Percentiles rank a stretch among this genome's conserved stretches.
phyloP scores from a whole-genome alignment of 2,329 filamentous ascomycete species.

The Colletotrichum scovillei region DNA sequence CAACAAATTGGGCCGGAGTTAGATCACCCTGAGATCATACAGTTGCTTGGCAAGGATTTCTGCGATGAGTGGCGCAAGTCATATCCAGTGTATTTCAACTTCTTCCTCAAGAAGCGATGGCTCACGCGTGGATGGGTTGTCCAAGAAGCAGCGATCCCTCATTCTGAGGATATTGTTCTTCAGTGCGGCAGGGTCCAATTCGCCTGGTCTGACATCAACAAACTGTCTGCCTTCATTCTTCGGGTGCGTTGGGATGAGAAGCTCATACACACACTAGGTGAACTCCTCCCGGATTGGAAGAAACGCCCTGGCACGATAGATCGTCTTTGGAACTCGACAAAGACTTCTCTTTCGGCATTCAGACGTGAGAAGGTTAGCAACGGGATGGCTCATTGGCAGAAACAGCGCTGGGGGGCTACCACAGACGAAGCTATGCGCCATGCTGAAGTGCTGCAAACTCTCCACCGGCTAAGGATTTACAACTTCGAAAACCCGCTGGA shows the following conservation, averaged over 20 bases:
- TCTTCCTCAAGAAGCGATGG: constrained; percentile 36
- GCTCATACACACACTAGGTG: neutral
- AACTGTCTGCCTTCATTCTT: neutral
- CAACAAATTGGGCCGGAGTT: constrained; percentile 14
- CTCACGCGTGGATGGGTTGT: constrained; percentile 39
- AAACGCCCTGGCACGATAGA: neutral
- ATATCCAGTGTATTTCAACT: constrained; percentile 13
- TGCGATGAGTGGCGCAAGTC: constrained; percentile 14
- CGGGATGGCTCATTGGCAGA: neutral
- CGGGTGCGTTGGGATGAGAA: neutral
- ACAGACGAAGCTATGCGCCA: constrained; percentile 10
- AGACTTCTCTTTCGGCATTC: neutral
- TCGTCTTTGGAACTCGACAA: constrained; percentile 10
- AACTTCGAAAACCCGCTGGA: constrained; percentile 15
- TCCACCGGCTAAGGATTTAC: constrained; percentile 16
- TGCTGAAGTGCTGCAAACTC: constrained; percentile 16
- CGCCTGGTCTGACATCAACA: constrained; percentile 12
- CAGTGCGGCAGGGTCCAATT: constrained; percentile 5
- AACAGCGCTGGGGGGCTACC: constrained; percentile 8
- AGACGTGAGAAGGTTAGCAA: neutral
- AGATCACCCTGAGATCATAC: neutral
- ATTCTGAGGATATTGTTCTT: constrained; percentile 9
- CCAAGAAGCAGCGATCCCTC: constrained; percentile 37
- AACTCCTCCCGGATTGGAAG: neutral
- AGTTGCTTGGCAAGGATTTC: neutral